Base-by-base conservation (phyloP, 2,329 filamentous ascomycete genomes). In the Nigrospora oryzae region DNA sequence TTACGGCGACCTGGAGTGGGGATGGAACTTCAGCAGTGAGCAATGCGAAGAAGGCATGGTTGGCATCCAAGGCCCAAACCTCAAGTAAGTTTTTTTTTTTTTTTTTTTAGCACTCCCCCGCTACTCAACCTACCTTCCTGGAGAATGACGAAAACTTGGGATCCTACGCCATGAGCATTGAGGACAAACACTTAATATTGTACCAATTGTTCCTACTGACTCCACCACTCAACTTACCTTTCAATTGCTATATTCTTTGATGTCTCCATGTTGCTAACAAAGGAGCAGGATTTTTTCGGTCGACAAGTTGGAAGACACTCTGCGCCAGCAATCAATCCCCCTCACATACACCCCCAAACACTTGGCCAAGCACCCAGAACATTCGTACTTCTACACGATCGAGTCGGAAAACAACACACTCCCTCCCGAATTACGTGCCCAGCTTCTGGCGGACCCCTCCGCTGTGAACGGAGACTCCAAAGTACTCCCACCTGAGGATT, bases 181-280 rank as follows among this genome's bases (percentile, higher is more conserved):
- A 81, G 75, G 75, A 58, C 56, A 64, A 65, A 53, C 53, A 67
- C 73, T 69, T 74, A 67, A 72, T 72, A 66, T 59, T 71, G 73
- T 74, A 76, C 83, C 88, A 95, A 94, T 95, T 95, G 89, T 95
- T 95, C 89, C 89, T 95, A 82, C 89, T 95, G 89, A 95, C 63
- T 68, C 42, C 12, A 16, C 32, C 30, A 14, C 33, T 28, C 64
- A 65, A 45, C 49, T 50, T 46, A 48, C 46, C 36, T 37, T 42
- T 40, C 14, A 42, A 38, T 28, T 7, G 23, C 44, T 35, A 45
- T 33, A 33, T 30, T 42, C 36, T 34, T 14, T 34, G 16, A 32
- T 35, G 10, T 7, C 10, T 11, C 13, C 8, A 17, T 52, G 15
- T 44, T 56, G 49, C 60, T 68, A 62, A 77, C 55, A 51, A 50